Percentiles rank a stretch among this genome's conserved stretches.
These are phyloP conservation scores for Polygonum maritimum DNA, from an alignment of 148 eudicot genomes.

Conservation along the genomic window DNA sequence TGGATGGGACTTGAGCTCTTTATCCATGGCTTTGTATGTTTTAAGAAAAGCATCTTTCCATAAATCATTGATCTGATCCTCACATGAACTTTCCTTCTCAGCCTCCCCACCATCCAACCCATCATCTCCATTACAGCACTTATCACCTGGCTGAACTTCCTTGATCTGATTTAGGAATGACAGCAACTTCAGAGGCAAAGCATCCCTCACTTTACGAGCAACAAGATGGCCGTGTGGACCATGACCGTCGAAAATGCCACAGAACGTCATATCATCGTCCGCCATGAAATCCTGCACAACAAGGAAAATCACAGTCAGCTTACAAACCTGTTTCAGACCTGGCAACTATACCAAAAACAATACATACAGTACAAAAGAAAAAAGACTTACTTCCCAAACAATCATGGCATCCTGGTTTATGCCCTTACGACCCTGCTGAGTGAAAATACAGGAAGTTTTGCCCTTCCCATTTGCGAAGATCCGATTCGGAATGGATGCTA, in stretches of 20 bases:
- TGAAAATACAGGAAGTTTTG: slow-evolving; percentile 79
- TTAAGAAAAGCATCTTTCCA: slow-evolving; percentile 95
- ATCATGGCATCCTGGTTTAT: slow-evolving; percentile 99
- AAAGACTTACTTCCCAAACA: slow-evolving; percentile 89
- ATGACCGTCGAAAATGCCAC: slow-evolving; percentile 97
- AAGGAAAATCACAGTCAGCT: neutral
- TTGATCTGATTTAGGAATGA: slow-evolving; percentile 60
- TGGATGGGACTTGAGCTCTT: slow-evolving; percentile 80
- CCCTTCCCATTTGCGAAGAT: slow-evolving; percentile 73
- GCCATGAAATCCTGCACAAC: slow-evolving; percentile 63
- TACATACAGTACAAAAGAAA: no score
- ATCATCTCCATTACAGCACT: slow-evolving; percentile 46
- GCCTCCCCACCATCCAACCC: slow-evolving; percentile 37
- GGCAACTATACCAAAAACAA: no score
- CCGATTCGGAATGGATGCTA: slow-evolving; percentile 72
- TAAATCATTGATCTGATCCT: slow-evolving; percentile 35
- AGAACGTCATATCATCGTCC: slow-evolving; percentile 78
- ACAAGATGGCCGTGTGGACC: slow-evolving; percentile 98
- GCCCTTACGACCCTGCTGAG: slow-evolving; percentile 99
- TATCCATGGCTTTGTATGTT: slow-evolving; percentile 90
- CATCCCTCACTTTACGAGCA: slow-evolving; percentile 93
- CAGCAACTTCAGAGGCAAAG: slow-evolving; percentile 58
- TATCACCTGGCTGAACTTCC: slow-evolving; percentile 39
- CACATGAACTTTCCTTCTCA: slow-evolving; percentile 38
- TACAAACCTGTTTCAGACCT: neutral